These are phyloP conservation scores for Dendrobium nobile DNA, from an alignment of 106 monocot genomes.

Conservation along the genomic window DNA sequence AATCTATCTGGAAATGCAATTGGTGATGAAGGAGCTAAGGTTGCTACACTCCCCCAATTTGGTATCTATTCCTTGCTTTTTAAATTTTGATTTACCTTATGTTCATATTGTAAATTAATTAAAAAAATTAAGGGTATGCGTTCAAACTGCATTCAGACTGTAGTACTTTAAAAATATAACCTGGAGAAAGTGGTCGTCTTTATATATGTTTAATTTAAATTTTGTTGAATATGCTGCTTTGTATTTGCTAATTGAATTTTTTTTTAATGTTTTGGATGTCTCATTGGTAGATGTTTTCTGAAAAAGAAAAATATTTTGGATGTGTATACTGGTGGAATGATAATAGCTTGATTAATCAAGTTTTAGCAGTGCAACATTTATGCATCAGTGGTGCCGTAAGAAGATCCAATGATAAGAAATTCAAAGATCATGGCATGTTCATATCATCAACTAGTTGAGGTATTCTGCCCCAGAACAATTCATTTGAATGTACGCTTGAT, in stretches of 20 bases:
- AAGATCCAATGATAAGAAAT: background rate
- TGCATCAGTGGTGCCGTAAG: background rate
- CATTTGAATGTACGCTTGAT: background rate
- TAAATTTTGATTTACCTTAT: background rate
- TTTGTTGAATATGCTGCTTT: background rate
- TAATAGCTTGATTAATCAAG: background rate
- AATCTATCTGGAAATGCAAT: constrained; percentile 96
- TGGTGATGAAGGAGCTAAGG: constrained; percentile 97
- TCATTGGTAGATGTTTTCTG: background rate
- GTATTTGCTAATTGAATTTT: background rate
- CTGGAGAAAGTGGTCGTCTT: background rate
- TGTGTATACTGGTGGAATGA: background rate
- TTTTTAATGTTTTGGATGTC: background rate
- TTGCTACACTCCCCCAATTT: constrained; percentile 18
- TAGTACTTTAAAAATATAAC: background rate
- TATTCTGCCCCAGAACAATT: background rate
- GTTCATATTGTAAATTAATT: background rate
- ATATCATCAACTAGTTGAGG: background rate
- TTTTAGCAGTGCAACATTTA: background rate
- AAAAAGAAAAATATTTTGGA: background rate
- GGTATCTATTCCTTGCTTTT: constrained; percentile 7
- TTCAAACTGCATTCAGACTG: background rate
- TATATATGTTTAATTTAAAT: background rate
- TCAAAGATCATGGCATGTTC: background rate
- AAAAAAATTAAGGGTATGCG: background rate